Base-by-base conservation (phyloP, 2,329 filamentous ascomycete species). In the Epichloe hybrida region DNA sequence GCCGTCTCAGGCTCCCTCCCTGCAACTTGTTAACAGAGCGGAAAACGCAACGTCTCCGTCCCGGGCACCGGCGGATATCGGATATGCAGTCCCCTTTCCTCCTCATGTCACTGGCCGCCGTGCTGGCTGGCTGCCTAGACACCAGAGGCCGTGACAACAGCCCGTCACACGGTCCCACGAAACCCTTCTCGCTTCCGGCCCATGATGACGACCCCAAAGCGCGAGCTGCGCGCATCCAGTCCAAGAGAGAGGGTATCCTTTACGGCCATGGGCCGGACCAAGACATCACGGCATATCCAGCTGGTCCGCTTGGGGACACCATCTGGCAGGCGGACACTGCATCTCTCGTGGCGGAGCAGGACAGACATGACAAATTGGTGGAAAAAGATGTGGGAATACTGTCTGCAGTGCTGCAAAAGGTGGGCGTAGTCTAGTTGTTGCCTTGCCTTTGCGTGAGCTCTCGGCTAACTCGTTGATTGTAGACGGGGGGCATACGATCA, bases 401-500 rank as follows among this genome's bases (percentile, higher is more conserved):
- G 3, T 31, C 7, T 4, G 12, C n/a, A 12, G 12, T 46, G 17
- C 15, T 36, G 27, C 0, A 36, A 34, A 31, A 31, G 27, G 27
- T 31, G 17, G 9, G 8, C 4, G 8, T 8, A 11, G 8, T 31
- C 8, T 8, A 0, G 27, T 9, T 9, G 27, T 31, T 31, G 27
- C 27, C 27, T 17, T 9, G 8, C 7, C 27, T 11, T 4, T 3
- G 8, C 27, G 8, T 11, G 27, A 9, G 27, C 27, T 31, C 27
- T 31, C 3, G 3, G 27, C 27, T 31, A 11, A 31, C 8, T 11
- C 27, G 9, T 31, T 31, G 27, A 11, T 11, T 31, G 27, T 11
- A 31, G 27, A 31, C 49, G 59, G 60, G 13, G 58, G 58, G 58
- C 7, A 52, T 67, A n/a, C 56, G 59, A 31, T 60, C 59, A 12